These are phyloP conservation scores for Logfia minima DNA, from an alignment of 129 eudicot species.

Conservation along the genomic window DNA sequence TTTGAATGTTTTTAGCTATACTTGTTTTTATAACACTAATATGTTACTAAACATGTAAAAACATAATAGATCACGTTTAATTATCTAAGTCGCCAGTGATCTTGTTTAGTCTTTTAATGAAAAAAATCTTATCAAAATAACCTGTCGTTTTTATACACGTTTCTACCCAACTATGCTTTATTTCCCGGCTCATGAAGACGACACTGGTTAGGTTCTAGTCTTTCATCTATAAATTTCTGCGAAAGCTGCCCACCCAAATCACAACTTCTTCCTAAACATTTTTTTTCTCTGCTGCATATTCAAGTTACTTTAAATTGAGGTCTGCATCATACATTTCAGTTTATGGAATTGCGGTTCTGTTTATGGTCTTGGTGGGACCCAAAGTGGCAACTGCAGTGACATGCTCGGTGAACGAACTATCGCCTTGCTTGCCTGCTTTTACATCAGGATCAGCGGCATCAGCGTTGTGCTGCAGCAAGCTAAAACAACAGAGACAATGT, in stretches of 20 bases:
- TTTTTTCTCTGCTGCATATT: background rate
- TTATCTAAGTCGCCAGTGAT: background rate
- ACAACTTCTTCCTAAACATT: background rate
- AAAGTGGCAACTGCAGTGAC: conserved; percentile 14
- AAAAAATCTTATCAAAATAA: background rate
- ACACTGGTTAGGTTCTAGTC: background rate
- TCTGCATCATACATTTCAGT: background rate
- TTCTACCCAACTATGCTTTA: background rate
- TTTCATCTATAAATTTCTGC: conserved; percentile 15
- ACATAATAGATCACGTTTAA: background rate
- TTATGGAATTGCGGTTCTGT: background rate
- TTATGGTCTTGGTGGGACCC: conserved; percentile 13
- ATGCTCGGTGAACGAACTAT: conserved; percentile 21
- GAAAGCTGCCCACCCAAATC: background rate
- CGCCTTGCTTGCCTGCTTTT: conserved; percentile 12
- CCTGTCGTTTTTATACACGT: background rate
- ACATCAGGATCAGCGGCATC: conserved; percentile 10
- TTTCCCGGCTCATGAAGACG: background rate
- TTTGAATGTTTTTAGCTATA: too few species aligned
- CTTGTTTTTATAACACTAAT: too few species aligned
- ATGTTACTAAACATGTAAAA: background rate
- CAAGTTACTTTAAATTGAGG: background rate
- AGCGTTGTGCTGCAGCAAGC: background rate
- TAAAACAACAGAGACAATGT: conserved; percentile 26
- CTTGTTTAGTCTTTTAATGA: background rate